Percentiles rank a stretch among this genome's conserved stretches.
phyloP scores from a whole-genome alignment of 306 rosid genomes.

The Corylus avellana region DNA sequence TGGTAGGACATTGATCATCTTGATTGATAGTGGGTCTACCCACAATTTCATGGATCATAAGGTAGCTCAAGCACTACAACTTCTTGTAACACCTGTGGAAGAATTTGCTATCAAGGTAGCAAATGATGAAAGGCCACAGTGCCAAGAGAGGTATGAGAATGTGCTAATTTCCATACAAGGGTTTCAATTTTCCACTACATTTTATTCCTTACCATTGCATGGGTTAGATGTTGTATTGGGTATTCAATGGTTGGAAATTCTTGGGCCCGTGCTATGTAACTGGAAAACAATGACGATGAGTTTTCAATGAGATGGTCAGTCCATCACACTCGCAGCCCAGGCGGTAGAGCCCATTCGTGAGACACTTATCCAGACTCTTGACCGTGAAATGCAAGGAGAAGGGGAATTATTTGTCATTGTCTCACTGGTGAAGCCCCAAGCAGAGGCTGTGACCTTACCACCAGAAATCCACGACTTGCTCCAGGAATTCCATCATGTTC shows the following conservation, averaged over 20 bases:
- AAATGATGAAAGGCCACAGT: background rate
- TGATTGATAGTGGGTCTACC: too few relatives aligned
- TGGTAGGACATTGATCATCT: too few relatives aligned
- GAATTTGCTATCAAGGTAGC: background rate
- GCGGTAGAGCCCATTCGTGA: too few relatives aligned
- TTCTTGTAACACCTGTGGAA: background rate
- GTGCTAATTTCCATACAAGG: too few relatives aligned
- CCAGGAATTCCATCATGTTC: too few relatives aligned
- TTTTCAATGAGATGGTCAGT: background rate
- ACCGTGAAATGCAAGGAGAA: too few relatives aligned
- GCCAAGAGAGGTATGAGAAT: background rate
- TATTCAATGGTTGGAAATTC: background rate
- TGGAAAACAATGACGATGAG: background rate
- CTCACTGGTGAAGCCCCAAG: too few relatives aligned
- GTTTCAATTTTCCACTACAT: background rate
- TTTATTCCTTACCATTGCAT: background rate
- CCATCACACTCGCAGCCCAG: background rate
- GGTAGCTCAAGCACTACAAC: background rate
- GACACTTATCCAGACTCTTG: too few relatives aligned
- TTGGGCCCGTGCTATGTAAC: background rate
- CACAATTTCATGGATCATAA: background rate
- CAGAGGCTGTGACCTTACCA: too few relatives aligned
- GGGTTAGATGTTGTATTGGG: background rate
- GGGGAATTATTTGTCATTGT: too few relatives aligned
- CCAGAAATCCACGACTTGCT: too few relatives aligned